Conservation (phyloP, 2,329 filamentous ascomycete genomes). For the Lachnellula subtilissima region DNA sequence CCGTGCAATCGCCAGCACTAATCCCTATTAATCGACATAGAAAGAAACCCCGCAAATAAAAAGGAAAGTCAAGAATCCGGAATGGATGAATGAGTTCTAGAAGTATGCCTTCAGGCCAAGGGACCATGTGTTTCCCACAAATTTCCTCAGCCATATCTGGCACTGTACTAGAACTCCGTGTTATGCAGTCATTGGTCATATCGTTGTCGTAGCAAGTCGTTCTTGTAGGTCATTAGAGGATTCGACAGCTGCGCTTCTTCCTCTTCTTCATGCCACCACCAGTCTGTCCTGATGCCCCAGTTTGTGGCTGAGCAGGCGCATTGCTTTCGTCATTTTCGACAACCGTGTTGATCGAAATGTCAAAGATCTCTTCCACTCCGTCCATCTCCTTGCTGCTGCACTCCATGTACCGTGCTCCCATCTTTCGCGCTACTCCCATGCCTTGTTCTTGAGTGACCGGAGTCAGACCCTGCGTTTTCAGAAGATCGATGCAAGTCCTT, state of each 20-base stretch:
- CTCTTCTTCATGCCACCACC: conserved; percentile 62
- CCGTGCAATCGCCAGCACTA: conserved; percentile 19
- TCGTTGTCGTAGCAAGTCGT: conserved; percentile 28
- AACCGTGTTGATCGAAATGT: conserved; percentile 82
- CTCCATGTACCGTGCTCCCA: conserved; percentile 95
- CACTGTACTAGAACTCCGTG: conserved; percentile 22
- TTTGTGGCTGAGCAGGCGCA: conserved; percentile 18
- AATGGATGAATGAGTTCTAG: conserved; percentile 14
- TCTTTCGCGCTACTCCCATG: conserved; percentile 80
- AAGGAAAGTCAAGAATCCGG: conserved; percentile 12
- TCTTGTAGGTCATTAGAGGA: conserved; percentile 50
- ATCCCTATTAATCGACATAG: conserved; percentile 24
- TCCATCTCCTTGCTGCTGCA: conserved; percentile 97
- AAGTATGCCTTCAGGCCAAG: conserved; percentile 17
- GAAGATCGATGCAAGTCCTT: conserved; percentile 94
- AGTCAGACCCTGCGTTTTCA: conserved; percentile 95
- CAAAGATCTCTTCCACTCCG: conserved; percentile 95
- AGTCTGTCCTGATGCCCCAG: conserved; percentile 21
- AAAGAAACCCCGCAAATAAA: conserved; percentile 10
- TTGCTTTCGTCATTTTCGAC: conserved; percentile 74
- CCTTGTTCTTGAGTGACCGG: conserved; percentile 92
- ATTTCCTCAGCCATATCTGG: conserved; percentile 16
- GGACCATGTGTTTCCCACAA: conserved; percentile 17
- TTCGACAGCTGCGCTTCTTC: conserved; percentile 81
- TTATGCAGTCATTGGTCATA: conserved; percentile 31